Base-by-base conservation (phyloP, 805 yeast genomes). In the Wickerhamiella brachini region DNA sequence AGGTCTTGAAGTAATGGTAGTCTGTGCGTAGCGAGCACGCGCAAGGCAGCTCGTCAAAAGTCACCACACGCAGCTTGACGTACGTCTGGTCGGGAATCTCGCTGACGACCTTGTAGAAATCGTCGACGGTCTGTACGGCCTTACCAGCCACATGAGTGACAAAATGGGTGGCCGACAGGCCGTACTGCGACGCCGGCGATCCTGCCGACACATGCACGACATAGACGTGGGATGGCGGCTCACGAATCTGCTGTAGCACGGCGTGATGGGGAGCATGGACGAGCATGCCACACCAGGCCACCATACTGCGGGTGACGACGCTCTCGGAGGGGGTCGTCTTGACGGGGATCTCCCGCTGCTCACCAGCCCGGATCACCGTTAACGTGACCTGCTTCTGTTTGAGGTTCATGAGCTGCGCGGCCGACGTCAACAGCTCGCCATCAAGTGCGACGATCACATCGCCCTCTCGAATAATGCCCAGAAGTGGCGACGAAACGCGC, bases 221-320 rank as follows among this genome's bases (percentile, higher is more conserved):
- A 62, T 88, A 89, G n/a, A 89, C 93, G 50, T 78, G 80, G 17
- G 90, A 81, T 12, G 95, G 95, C 49, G 86, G 70, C 51, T 76
- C 72, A 49, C 78, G 77, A 76, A 85, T 81, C 39, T 84, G 79
- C 68, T 88, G 95, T 55, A 89, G 78, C 17, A 88, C 95, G 8
- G 93, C 90, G 62, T 84, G 94, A 65, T 87, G 96, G n/a, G 96
- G 95, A 39, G 79, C 75, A 62, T 89, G 97, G 34, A 89, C 65
- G 5, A 83, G 68, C 41, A 88, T 81, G 21, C 96, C 96, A 49
- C 88, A 78, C 93, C 95, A 89, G 47, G 76, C 72, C 8, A 85
- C 81, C 41, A 86, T 69, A 51, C 81, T 80, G 39, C 77, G 75
- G 1, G 95, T 86, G 51, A 74, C 70, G 45, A 79, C 68, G 41